A percentile compares a stretch with the other conserved stretches of the same genome.
Conservation (phyloP, 306 rosid species). For the Psophocarpus tetragonolobus region DNA sequence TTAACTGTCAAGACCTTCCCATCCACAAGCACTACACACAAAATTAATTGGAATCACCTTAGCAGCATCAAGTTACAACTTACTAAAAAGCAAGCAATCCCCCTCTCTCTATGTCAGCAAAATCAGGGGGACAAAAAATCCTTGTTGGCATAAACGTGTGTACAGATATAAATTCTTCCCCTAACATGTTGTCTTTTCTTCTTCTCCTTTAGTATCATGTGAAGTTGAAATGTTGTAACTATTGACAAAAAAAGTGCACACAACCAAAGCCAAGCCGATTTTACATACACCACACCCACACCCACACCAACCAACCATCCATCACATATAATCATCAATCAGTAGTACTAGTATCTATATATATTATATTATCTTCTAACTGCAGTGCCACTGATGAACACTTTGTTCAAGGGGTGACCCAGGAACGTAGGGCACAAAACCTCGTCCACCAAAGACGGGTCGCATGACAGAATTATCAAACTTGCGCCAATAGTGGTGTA, state of each 20-base stretch:
- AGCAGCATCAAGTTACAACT: constrained; percentile 31
- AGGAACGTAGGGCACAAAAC: constrained; percentile 82
- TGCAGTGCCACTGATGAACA: constrained; percentile 48
- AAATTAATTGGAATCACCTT: constrained; percentile 38
- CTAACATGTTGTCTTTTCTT: neutral
- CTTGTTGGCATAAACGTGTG: neutral
- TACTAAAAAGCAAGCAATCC: constrained; percentile 36
- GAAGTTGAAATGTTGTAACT: constrained; percentile 30
- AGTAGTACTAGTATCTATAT: neutral
- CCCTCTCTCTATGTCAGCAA: constrained; percentile 36
- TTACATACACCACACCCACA: constrained; percentile 23
- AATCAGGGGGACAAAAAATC: constrained; percentile 21
- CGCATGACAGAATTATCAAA: constrained; percentile 88
- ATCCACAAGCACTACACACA: constrained; percentile 34
- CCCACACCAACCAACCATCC: neutral
- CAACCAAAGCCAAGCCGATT: constrained; percentile 39
- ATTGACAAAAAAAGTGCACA: constrained; percentile 45
- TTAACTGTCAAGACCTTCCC: constrained; percentile 11
- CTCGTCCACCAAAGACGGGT: constrained; percentile 90
- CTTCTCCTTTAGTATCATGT: constrained; percentile 1
- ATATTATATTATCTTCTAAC: neutral
- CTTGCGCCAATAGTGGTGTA: constrained; percentile 89
- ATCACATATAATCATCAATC: constrained; percentile 25
- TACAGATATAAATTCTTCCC: constrained; percentile 8
- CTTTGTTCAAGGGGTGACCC: constrained; percentile 77